phyloP scores from a whole-genome alignment of 116 monocot genomes.

The Trichopus zeylanicus region DNA sequence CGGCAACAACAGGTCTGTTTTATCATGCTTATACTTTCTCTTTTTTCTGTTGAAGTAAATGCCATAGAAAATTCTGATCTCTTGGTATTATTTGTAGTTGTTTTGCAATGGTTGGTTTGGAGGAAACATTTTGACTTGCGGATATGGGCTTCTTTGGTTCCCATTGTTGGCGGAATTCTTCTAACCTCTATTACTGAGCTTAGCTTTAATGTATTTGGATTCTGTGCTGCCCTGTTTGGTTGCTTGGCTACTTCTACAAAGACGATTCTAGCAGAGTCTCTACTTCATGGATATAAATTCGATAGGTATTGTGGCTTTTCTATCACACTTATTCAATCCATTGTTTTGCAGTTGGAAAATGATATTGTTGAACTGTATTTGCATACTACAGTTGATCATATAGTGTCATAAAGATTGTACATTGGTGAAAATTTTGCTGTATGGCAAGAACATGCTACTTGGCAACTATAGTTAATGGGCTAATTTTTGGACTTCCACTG shows the following conservation, averaged over 20 bases:
- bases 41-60: not conserved
- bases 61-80: slow-evolving; percentile 9
- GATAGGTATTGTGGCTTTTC: slow-evolving; percentile 47
- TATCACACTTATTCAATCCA: not conserved
- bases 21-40: not conserved
- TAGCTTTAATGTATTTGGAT: slow-evolving; percentile 79
- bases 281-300: slow-evolving; percentile 97
- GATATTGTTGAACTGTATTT: too few relatives aligned
- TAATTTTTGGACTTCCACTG: too few relatives aligned
- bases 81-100: slow-evolving; percentile 29
- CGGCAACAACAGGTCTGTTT: slow-evolving; percentile 83
- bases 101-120: slow-evolving; percentile 93
- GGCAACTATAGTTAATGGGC: too few relatives aligned
- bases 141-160: slow-evolving; percentile 80
- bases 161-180: slow-evolving; percentile 94
- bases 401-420: too few relatives aligned
- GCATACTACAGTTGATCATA: too few relatives aligned
- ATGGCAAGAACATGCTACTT: too few relatives aligned
- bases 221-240: slow-evolving; percentile 88
- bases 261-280: slow-evolving; percentile 92
- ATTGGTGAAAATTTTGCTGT: too few relatives aligned
- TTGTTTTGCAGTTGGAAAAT: not conserved
- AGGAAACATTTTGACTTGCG: slow-evolving; percentile 75
- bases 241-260: slow-evolving; percentile 94
- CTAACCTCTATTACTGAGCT: slow-evolving; percentile 88